Conservation (phyloP, 1,284 basidiomycete species). For the Coriolopsis trogii region DNA sequence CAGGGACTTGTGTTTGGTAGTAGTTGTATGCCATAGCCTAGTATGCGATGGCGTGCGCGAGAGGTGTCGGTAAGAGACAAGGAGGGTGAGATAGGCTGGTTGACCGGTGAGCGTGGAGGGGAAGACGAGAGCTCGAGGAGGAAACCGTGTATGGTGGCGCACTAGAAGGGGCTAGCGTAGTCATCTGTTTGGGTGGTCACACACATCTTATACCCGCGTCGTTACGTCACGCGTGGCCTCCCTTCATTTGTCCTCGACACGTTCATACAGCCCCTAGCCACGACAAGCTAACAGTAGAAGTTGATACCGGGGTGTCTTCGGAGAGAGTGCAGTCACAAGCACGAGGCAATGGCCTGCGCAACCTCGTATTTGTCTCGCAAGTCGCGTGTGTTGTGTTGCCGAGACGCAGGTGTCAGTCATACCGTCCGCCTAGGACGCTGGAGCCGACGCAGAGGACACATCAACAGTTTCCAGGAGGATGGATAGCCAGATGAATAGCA, state of each 20-base stretch:
- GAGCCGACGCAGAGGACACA: background rate
- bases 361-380: background rate
- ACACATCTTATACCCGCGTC: conserved; percentile 19
- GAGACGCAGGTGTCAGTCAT: no score
- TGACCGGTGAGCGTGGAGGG: conserved; percentile 10
- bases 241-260: conserved; percentile 18
- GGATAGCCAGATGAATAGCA: background rate
- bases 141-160: conserved; percentile 9
- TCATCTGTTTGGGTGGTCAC: conserved; percentile 14
- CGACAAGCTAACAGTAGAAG: background rate
- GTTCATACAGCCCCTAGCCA: conserved; percentile 1
- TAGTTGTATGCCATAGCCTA: conserved; percentile 27
- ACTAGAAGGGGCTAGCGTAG: conserved; percentile 15
- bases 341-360: conserved; percentile 1
- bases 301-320: background rate
- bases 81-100: background rate
- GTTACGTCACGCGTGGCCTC: conserved; percentile 24
- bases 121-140: conserved; percentile 3
- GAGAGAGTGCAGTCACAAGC: background rate
- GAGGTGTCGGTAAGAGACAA: conserved; percentile 1
- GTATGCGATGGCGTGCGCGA: background rate
- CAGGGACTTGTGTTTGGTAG: conserved; percentile 27
- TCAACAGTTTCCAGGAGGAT: background rate
- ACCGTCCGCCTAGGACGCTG: background rate
- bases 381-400: no score